Base-by-base conservation (phyloP, 2,329 filamentous ascomycete genomes). In the Emmonsia crescens region DNA sequence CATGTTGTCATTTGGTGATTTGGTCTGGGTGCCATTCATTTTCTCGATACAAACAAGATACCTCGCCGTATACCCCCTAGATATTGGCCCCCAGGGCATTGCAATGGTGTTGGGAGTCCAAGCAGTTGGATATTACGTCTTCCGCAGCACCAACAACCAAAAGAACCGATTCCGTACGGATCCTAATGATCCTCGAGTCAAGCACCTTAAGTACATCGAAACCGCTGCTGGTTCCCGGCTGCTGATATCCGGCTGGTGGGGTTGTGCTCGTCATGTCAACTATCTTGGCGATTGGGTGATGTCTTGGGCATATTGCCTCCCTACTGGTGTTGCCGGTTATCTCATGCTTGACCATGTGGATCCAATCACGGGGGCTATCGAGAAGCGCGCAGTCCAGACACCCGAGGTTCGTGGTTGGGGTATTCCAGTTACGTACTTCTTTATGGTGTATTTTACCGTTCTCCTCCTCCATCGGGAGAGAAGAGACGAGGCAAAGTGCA, bases 161-260 rank as follows among this genome's bases (percentile, higher is more conserved):
- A 97, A 97, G 85, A 96, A 96, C 77, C 83, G 83, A 29, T 97
- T 97, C 85, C 86, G 94, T 63, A 95, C 85, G 42, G 85, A 96
- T 74, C 92, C 92, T 33, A 80, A 87, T 38, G 89, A 96, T 71
- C 89, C 91, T 0, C 81, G 82, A 38, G 85, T 96, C 61, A 82
- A 85, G 49, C 87, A 96, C 71, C 84, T 96, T 67, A 85, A 88
- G 72, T 96, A 88, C 75, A 91, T 97, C 64, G 80, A 94, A 77
- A 97, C 93, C 6, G 62, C 62, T 27, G 44, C 60, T 24, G 64
- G 64, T 14, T 63, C 64, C 9, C 62, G 33, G 19, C 57, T 65
- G 21, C 59, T 66, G 27, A 65, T 62, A 5, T 44, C 54, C 16
- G 64, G 64, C 56, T 67, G 65, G 65, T 67, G 65, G 65, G 65